Base-by-base conservation (phyloP, 345 rosid species). In the Luvunga scandens region DNA sequence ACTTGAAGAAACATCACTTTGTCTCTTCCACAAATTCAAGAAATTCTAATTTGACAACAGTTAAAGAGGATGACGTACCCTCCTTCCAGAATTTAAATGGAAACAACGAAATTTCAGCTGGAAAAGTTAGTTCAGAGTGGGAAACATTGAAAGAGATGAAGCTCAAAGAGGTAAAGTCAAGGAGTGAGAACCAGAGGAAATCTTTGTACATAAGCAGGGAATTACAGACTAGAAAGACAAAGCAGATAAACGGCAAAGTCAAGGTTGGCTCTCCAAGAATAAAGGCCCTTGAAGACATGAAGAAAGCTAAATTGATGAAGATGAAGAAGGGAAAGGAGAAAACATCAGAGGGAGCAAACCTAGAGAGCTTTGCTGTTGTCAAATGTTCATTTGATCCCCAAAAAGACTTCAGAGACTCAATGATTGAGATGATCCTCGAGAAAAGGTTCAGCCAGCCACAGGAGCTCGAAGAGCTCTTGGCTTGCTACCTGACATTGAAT, bases 381-480 rank as follows among this genome's bases (percentile, higher is more conserved):
- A 95, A 91, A 86, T 86, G 90, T 79, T 91, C 99, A 0, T 85
- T 63, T 34, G 89, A 93, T 85, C 98, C 98, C 1, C 89, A 84
- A 55, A 84, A 90, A 63, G 97, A 93, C 82, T 95, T 95, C 75
- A 84, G 92, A 85, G 97, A 93, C 45, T 95, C 99, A 9, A 89
- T 93, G 99, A 77, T 82, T 4, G 99, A 93, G 89, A 95, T 95
- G 99, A 93, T 92, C 71, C 74, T 82, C 81, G 97, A 89, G 84
- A 88, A 87, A 72, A 85, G 81, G 77, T 89, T 92, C 81, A 79
- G 79, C 75, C 80, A 59, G 67, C 81, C 98, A 9, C 87, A 88
- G 73, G 95, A 92, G 62, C 93, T 93, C 42, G 95, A 93, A 83
- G 94, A 91, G 72, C 94, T 95, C 81, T 83, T 95, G 80, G 91